These are phyloP conservation scores for Phytopythium mirpurense DNA, from an alignment of 352 stramenopile genomes.

Conservation along the genomic window DNA sequence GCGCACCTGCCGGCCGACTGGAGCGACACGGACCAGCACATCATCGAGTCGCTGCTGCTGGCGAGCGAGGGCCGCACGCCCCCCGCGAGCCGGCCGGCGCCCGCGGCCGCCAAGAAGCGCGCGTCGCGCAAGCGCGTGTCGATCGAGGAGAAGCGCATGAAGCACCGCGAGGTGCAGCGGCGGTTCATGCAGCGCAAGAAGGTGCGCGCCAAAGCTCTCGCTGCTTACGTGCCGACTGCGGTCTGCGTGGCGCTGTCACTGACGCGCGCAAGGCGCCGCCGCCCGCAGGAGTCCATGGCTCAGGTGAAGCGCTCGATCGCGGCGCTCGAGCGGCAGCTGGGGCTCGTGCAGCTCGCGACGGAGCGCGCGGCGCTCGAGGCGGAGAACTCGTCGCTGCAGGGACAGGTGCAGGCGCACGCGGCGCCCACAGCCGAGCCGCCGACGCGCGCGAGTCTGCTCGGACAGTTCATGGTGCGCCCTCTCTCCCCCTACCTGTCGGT, in stretches of 20 bases:
- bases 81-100: not conserved
- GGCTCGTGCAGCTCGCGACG: slow-evolving; percentile 26
- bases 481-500: not conserved
- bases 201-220: slow-evolving; percentile 3
- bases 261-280: too few relatives aligned
- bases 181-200: slow-evolving; percentile 55
- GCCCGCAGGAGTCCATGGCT: slow-evolving; percentile 17
- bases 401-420: slow-evolving; percentile 8
- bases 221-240: too few relatives aligned
- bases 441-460: slow-evolving; percentile 20
- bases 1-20: slow-evolving; percentile 28
- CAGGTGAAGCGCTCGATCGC: slow-evolving; percentile 28
- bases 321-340: slow-evolving; percentile 30
- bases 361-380: slow-evolving; percentile 29
- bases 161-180: slow-evolving; percentile 45
- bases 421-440: slow-evolving; percentile 2
- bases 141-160: slow-evolving; percentile 36
- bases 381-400: slow-evolving; percentile 27
- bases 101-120: slow-evolving; percentile 12
- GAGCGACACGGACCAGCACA: slow-evolving; percentile 38
- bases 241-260: too few relatives aligned
- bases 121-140: slow-evolving; percentile 20
- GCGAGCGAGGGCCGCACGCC: not conserved
- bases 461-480: slow-evolving; percentile 12
- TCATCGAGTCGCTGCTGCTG: slow-evolving; percentile 40